These are phyloP conservation scores for Mucor irregularis DNA, from an alignment of 371 early-diverging fungal species.

Conservation along the genomic window DNA sequence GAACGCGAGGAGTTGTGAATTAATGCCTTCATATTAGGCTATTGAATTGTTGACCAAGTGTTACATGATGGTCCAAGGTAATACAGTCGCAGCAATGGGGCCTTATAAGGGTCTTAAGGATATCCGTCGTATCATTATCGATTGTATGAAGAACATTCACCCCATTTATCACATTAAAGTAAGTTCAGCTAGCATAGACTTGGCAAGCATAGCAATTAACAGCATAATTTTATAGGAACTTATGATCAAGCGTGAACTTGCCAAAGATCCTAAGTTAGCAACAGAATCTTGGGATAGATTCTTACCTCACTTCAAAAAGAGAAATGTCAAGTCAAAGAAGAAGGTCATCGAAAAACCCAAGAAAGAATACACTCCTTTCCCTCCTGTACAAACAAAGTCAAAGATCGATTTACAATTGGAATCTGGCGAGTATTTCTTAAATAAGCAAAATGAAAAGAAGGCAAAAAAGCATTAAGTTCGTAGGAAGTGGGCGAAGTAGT, in stretches of 20 bases:
- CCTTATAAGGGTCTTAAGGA: slow-evolving; percentile 90
- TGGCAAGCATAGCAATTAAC: background rate
- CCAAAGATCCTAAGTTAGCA: slow-evolving; percentile 94
- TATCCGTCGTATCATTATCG: slow-evolving; percentile 88
- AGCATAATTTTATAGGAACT: slow-evolving; percentile 62
- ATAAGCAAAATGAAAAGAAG: slow-evolving; percentile 54
- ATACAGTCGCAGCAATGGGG: slow-evolving; percentile 97
- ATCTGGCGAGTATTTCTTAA: slow-evolving; percentile 95
- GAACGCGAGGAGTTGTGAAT: too few species aligned
- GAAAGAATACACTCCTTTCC: slow-evolving; percentile 87
- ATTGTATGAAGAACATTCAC: slow-evolving; percentile 99
- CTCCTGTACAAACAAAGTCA: slow-evolving; percentile 84
- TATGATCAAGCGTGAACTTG: slow-evolving; percentile 98
- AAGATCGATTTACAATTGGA: slow-evolving; percentile 95
- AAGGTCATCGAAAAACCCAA: slow-evolving; percentile 56
- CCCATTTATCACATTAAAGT: slow-evolving; percentile 99
- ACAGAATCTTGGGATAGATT: slow-evolving; percentile 99
- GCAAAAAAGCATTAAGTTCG: too few species aligned
- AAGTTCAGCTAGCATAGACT: background rate
- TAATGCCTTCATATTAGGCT: too few species aligned
- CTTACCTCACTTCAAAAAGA: slow-evolving; percentile 97
- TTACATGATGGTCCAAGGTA: slow-evolving; percentile 97
- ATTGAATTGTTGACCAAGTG: slow-evolving; percentile 97
- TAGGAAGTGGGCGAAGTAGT: background rate
- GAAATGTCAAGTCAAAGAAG: slow-evolving; percentile 79